Evolutionary conservation across 345 rosid genomes (phyloP), one percentile per base, ranked within the genome.

Genomic region (Cardamine occulta): DNA sequence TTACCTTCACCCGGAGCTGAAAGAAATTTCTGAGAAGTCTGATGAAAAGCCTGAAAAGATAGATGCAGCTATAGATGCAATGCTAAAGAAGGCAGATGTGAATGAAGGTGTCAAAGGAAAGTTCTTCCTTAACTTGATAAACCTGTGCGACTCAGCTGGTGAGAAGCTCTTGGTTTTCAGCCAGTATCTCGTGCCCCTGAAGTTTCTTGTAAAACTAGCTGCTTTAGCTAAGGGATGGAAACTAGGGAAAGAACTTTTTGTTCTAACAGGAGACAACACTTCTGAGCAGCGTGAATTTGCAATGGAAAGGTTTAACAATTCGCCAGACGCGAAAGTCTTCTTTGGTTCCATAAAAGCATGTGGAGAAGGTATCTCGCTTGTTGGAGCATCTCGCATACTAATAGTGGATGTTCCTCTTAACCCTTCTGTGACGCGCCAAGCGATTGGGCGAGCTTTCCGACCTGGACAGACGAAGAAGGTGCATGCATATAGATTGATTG

Each of bases 371-470:
- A 92, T 95, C 58, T 95, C 99, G 7, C 68, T 95, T 77, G 96
- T 95, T 34, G 99, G 99, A 42, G 99, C 98, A 61, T 95, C 98
- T 14, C 91, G 97, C 5, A 79, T 95, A 51, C 82, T 95, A 15
- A 90, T 95, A 49, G 57, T 95, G 70, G 99, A 92, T 72, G 96
- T 92, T 49, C 99, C 87, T 66, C 85, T 90, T 4, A 95, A 95
- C 83, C 99, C 99, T 18, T 95, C 99, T 2, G 99, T 95, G 54
- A 90, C 99, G 15, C 97, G 97, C 32, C 98, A 95, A 85, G 98
- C 97, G 0, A 88, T 95, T 7, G 94, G 98, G 7, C 85, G 98
- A 65, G 96, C 98, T 15, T 95, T 92, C 73, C 88, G 97, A 28
- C 98, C 97, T 0, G 98, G 98, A 37, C 98, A 95, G 53, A 84